Evolutionary conservation across 352 stramenopile species (phyloP).

Genomic region (Phytophthora rubi): DNA sequence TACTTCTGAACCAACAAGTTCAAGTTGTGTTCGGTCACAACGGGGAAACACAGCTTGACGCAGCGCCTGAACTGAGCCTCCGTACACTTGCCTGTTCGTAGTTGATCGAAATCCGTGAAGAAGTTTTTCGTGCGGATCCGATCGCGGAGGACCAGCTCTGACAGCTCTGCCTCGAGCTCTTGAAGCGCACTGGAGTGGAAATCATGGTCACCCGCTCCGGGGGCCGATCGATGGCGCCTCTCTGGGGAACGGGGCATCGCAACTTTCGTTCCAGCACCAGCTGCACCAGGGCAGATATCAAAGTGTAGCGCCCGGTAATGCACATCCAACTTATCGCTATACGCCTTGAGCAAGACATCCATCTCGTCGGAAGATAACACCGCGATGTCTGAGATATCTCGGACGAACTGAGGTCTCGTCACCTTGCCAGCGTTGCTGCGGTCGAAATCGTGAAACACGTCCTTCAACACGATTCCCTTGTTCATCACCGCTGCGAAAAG

Average conservation of each 20-base stretch:
- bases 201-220: slow-evolving; percentile 17
- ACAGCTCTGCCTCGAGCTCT: slow-evolving; percentile 65
- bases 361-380: slow-evolving; percentile 60
- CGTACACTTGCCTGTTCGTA: slow-evolving; percentile 78
- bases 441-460: slow-evolving; percentile 89
- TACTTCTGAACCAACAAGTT: slow-evolving; percentile 72
- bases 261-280: slow-evolving; percentile 30
- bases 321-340: slow-evolving; percentile 76
- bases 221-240: slow-evolving; percentile 53
- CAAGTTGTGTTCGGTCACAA: slow-evolving; percentile 68
- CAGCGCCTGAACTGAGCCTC: slow-evolving; percentile 82
- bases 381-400: slow-evolving; percentile 73
- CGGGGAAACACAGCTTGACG: slow-evolving; percentile 78
- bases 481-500: slow-evolving; percentile 67
- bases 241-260: slow-evolving; percentile 56
- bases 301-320: slow-evolving; percentile 80
- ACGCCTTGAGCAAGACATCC: slow-evolving; percentile 68
- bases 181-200: slow-evolving; percentile 38
- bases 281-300: slow-evolving; percentile 63
- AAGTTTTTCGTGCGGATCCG: slow-evolving; percentile 87
- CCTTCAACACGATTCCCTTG: slow-evolving; percentile 87
- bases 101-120: slow-evolving; percentile 83
- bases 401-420: slow-evolving; percentile 79
- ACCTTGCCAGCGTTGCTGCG: slow-evolving; percentile 85
- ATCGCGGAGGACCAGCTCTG: slow-evolving; percentile 65